A percentile compares a stretch with the other conserved stretches of the same genome.
phyloP scores from a whole-genome alignment of 2,329 filamentous ascomycete genomes.

The Clarireedia hainanense region DNA sequence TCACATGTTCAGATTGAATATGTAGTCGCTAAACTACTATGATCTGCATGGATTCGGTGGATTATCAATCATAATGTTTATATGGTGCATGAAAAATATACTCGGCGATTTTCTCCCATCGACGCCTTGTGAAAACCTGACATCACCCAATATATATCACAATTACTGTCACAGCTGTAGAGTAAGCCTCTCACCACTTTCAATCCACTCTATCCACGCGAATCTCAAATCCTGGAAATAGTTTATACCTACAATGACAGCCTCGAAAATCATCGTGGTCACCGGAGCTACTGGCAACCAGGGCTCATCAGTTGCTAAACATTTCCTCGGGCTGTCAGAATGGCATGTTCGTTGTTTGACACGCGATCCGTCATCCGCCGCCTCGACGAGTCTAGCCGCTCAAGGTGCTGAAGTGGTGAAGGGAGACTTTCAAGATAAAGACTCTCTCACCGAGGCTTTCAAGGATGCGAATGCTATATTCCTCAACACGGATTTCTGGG shows the following conservation, averaged over 20 bases:
- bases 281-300: constrained; percentile 55
- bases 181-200: too few relatives aligned
- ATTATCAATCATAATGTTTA: too few relatives aligned
- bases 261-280: constrained; percentile 39
- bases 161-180: too few relatives aligned
- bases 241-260: constrained; percentile 7
- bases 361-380: constrained; percentile 14
- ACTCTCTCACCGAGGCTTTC: constrained; percentile 21
- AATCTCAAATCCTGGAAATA: constrained; percentile 15
- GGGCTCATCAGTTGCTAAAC: constrained; percentile 45
- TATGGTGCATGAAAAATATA: too few relatives aligned
- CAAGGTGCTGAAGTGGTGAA: constrained; percentile 23
- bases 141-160: too few relatives aligned
- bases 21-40: too few relatives aligned
- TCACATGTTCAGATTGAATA: too few relatives aligned
- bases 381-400: constrained; percentile 11
- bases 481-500: constrained; percentile 25
- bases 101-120: too few relatives aligned
- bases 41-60: too few relatives aligned
- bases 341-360: constrained; percentile 26
- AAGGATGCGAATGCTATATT: constrained; percentile 22
- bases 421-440: constrained; percentile 20
- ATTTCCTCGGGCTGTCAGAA: constrained; percentile 15
- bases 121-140: too few relatives aligned
- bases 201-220: too few relatives aligned